Base-by-base conservation (phyloP, 768 basidiomycete genomes). In the Auricularia heimuer region DNA sequence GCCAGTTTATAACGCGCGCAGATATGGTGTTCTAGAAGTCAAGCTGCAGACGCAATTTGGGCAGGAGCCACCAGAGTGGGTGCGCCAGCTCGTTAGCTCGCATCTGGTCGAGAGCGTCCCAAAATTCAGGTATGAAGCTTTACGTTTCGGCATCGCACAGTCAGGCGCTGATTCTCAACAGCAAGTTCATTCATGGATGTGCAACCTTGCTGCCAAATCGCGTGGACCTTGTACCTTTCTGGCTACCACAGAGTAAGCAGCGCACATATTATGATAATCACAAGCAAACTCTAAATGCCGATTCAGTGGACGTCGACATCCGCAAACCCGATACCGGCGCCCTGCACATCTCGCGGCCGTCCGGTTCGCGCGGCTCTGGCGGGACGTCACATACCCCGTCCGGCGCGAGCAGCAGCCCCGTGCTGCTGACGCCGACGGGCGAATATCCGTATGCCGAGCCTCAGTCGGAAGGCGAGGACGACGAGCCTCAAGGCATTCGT, bases 101-200 rank as follows among this genome's bases (percentile, higher is more conserved):
- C 94, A 98, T 76, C 78, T 98, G 4, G 96, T 98, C 18, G 97
- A 98, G 75, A 94, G 95, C 12, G 93, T 99, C 1, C 97, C 97
- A 39, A 98, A 98, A 77, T 98, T 98, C 81, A 90, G 39, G 39
- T 42, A 42, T 42, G 8, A 7, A 42, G 7, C 39, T 8, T 42
- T 14, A 42, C 39, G 7, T 42, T 7, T 42, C 12, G 12, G 39
- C 12, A 37, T 61, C 21, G 45, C 12, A 62, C 36, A 18, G 21
- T 34, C 1, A 33, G 3, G 45, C 44, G 6, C 18, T 61, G 10
- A 3, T 24, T 65, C 92, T 42, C 12, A 29, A 29, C 39, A 42
- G 92, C 74, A 92, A 92, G 84, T 96, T 96, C 73, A 95, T 97
- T 64, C 94, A 96, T 73, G 96, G 97, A 33, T 99, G 97, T 73